These are phyloP conservation scores for Fragaria vesca DNA, from an alignment of 306 rosid species.

Conservation along the genomic window DNA sequence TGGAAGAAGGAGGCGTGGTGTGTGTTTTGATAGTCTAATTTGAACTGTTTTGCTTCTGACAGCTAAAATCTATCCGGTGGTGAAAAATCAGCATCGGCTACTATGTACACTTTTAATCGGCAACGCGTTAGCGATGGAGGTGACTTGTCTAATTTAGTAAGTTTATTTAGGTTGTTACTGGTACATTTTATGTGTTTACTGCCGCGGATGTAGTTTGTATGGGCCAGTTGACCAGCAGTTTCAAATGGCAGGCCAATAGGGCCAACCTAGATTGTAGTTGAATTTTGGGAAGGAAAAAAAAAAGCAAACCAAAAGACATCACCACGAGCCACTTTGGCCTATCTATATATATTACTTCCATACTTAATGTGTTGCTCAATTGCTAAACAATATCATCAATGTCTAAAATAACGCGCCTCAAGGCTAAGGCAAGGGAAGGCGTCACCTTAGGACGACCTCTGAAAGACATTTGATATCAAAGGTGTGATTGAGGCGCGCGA, in stretches of 20 bases:
- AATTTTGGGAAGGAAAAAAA: no score
- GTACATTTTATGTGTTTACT: background rate
- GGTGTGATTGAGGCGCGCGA: no score
- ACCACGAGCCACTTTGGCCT: no score
- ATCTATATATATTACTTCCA: no score
- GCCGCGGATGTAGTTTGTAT: no score
- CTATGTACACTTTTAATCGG: slow-evolving; percentile 95
- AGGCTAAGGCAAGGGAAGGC: no score
- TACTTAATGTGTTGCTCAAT: no score
- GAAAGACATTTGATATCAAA: no score
- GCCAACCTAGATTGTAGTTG: background rate
- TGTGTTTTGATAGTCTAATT: background rate
- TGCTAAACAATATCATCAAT: no score
- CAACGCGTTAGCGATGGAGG: slow-evolving; percentile 95
- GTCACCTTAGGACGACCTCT: no score
- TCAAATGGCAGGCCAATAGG: background rate
- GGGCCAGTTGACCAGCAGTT: background rate
- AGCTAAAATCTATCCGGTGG: slow-evolving; percentile 96
- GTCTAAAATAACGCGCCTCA: no score
- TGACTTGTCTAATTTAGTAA: slow-evolving; percentile 26
- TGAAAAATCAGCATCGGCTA: slow-evolving; percentile 92
- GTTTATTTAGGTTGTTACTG: background rate
- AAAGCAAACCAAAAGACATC: no score
- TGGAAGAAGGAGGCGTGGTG: background rate
- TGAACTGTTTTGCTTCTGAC: slow-evolving; percentile 22